phyloP scores from a whole-genome alignment of 1,139 yeast species.

The Hyphopichia pseudoburtonii region DNA sequence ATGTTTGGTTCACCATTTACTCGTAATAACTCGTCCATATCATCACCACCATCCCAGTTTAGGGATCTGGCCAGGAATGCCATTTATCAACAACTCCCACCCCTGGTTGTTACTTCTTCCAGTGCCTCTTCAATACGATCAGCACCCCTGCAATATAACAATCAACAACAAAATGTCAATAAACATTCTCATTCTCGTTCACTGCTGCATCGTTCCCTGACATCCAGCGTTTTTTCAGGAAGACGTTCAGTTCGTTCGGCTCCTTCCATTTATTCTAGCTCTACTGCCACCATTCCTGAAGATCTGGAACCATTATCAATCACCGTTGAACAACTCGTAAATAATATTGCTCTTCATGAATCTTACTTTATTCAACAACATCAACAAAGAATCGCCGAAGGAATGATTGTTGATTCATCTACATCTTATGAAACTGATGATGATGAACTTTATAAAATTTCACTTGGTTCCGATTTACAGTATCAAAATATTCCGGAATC shows the following conservation, averaged over 20 bases:
- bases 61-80: constrained; percentile 48
- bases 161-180: constrained; percentile 15
- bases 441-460: constrained; percentile 37
- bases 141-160: constrained; percentile 30
- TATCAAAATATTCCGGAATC: constrained; percentile 44
- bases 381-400: constrained; percentile 11
- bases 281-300: constrained; percentile 50
- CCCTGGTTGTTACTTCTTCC: constrained; percentile 23
- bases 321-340: constrained; percentile 47
- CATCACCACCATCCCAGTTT: constrained; percentile 43
- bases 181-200: constrained; percentile 11
- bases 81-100: constrained; percentile 46
- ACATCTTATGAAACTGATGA: constrained; percentile 19
- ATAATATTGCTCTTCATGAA: constrained; percentile 45
- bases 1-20: constrained; percentile 45
- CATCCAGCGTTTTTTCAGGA: constrained; percentile 32
- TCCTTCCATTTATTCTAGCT: constrained; percentile 42
- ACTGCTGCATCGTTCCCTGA: constrained; percentile 28
- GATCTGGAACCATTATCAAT: constrained; percentile 44
- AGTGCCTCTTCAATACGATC: constrained; percentile 31
- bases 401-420: constrained; percentile 6
- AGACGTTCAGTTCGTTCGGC: constrained; percentile 45
- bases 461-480: constrained; percentile 40
- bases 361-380: constrained; percentile 21
- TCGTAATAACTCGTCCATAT: constrained; percentile 26